Evolutionary conservation across 257 asterid genomes (phyloP).

Genomic region (Scutellaria barbata): DNA sequence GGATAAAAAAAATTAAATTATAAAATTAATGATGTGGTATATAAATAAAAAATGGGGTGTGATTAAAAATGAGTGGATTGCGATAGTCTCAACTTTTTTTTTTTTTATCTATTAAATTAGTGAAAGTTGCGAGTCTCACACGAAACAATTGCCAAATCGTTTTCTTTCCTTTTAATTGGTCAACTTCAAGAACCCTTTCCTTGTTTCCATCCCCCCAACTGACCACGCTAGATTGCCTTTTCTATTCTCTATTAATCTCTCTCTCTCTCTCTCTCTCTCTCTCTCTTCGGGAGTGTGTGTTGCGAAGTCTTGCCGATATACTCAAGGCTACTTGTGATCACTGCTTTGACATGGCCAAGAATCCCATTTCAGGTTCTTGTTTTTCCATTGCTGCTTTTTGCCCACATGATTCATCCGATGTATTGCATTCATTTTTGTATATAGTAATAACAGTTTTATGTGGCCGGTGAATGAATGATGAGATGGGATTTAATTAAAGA

Average conservation of each 20-base stretch:
- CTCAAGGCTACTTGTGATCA: conserved; percentile 28
- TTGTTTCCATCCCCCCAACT: conserved; percentile 19
- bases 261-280: conserved; percentile 7
- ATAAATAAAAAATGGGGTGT: too few relatives aligned
- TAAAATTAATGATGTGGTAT: too few relatives aligned
- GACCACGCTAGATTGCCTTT: not conserved
- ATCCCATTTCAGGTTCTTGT: conserved; percentile 62
- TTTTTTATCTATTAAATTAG: too few relatives aligned
- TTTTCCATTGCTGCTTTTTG: not conserved
- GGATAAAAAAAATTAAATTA: too few relatives aligned
- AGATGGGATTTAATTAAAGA: conserved; percentile 32
- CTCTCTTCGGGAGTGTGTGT: conserved; percentile 19
- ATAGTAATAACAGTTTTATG: not conserved
- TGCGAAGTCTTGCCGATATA: conserved; percentile 33
- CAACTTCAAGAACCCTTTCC: conserved; percentile 32
- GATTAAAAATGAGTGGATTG: too few relatives aligned
- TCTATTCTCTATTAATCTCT: too few relatives aligned
- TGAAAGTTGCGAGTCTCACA: not conserved
- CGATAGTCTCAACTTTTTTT: too few relatives aligned
- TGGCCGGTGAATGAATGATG: conserved; percentile 17
- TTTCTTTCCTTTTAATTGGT: not conserved
- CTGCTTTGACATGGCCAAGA: conserved; percentile 53
- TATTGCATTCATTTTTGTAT: conserved; percentile 25
- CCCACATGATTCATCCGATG: conserved; percentile 17
- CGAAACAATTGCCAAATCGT: too few relatives aligned